These are phyloP conservation scores for Candida glucosophila DNA, from an alignment of 1,139 yeast genomes.

Conservation along the genomic window DNA sequence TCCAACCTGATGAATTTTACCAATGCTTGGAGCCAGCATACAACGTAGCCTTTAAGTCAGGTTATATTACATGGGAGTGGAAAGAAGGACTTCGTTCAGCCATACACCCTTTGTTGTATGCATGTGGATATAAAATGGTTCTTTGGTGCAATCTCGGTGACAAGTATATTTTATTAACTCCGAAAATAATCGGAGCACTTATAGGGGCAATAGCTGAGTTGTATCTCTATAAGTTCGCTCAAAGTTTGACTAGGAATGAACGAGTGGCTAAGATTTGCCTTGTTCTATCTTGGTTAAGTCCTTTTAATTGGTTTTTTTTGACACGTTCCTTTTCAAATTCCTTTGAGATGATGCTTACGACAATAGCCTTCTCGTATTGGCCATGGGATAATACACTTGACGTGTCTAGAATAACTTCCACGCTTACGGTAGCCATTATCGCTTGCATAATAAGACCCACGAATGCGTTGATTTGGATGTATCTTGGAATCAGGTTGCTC, in stretches of 20 bases:
- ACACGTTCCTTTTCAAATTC: conserved; percentile 85
- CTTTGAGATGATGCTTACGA: conserved; percentile 66
- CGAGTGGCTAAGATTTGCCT: conserved; percentile 38
- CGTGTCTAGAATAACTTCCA: conserved; percentile 9
- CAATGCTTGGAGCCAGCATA: conserved; percentile 95
- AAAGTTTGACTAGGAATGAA: conserved; percentile 24
- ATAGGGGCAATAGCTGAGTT: conserved; percentile 70
- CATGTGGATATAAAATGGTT: conserved; percentile 30
- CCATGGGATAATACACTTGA: conserved; percentile 39
- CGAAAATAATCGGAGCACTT: conserved; percentile 62
- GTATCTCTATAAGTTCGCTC: conserved; percentile 43
- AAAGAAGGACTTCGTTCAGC: conserved; percentile 62
- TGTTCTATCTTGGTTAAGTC: conserved; percentile 51
- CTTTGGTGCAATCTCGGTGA: too few relatives aligned
- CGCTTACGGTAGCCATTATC: conserved; percentile 39
- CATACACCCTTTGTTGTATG: conserved; percentile 69
- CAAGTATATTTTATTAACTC: conserved; percentile 27
- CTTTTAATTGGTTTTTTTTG: conserved; percentile 75
- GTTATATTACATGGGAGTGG: conserved; percentile 97
- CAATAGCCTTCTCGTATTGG: conserved; percentile 68
- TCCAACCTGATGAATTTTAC: conserved; percentile 95
- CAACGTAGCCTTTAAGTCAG: conserved; percentile 61
- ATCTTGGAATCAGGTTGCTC: conserved; percentile 35
- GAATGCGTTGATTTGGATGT: conserved; percentile 66
- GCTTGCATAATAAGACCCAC: conserved; percentile 78